A percentile compares a stretch with the other conserved stretches of the same genome.
phyloP scores from a whole-genome alignment of 306 rosid species.

The Quercus bicolor region DNA sequence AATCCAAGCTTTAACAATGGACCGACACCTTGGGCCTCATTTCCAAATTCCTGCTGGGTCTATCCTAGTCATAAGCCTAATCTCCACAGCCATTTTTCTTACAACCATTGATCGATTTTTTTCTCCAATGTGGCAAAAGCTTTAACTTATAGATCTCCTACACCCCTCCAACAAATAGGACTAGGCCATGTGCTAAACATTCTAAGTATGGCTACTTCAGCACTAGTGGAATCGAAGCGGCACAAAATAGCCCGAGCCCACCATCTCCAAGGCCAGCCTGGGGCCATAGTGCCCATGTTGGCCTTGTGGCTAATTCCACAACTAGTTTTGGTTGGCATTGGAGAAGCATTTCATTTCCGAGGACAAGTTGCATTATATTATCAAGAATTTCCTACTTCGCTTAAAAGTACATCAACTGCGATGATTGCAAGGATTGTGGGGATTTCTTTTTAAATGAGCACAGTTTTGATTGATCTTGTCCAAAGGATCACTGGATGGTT shows the following conservation, averaged over 20 bases:
- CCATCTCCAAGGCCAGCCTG: too few relatives aligned
- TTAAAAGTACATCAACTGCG: too few relatives aligned
- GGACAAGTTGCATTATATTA: too few relatives aligned
- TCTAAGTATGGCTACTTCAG: conserved; percentile 34
- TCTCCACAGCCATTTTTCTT: conserved; percentile 42
- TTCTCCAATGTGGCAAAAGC: conserved; percentile 39
- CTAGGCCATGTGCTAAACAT: conserved; percentile 45
- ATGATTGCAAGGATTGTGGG: conserved; percentile 40
- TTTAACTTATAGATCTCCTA: conserved; percentile 19
- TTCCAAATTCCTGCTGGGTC: conserved; percentile 53
- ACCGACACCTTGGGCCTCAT: conserved; percentile 50
- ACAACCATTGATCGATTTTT: conserved; percentile 38
- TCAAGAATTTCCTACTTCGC: too few relatives aligned
- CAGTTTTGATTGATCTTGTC: conserved; percentile 34
- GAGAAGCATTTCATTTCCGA: too few relatives aligned
- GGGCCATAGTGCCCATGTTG: too few relatives aligned
- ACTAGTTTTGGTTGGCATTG: too few relatives aligned
- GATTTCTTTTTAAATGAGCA: conserved; percentile 42
- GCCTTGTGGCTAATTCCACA: too few relatives aligned
- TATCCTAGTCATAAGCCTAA: conserved; percentile 18
- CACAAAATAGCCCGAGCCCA: conserved; percentile 5
- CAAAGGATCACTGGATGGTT: conserved; percentile 49
- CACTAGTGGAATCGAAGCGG: conserved; percentile 62
- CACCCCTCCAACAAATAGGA: conserved; percentile 50
- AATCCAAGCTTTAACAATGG: conserved; percentile 58